Percentiles rank a stretch among this genome's conserved stretches.
Conservation (phyloP, 257 asterid species). For the Solanum peruvianum region DNA sequence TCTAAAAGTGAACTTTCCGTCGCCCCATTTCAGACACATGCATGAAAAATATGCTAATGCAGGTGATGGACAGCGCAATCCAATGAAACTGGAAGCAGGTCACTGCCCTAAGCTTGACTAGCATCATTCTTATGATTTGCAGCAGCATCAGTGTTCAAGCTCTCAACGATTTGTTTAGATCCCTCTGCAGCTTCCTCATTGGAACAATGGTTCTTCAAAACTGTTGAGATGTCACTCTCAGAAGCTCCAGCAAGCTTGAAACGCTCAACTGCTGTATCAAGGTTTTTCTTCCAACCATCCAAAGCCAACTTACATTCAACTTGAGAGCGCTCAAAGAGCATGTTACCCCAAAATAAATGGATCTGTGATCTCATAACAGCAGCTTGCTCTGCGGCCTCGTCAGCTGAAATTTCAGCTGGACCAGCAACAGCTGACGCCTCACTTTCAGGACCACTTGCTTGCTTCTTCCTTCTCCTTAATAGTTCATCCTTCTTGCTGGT, state of each 20-base stretch:
- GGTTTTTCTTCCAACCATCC: slow-evolving; percentile 74
- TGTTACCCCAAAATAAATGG: slow-evolving; percentile 90
- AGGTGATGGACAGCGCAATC: background rate
- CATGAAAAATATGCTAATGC: background rate
- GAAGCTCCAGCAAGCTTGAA: slow-evolving; percentile 96
- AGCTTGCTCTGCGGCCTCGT: slow-evolving; percentile 79
- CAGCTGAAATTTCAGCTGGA: slow-evolving; percentile 46
- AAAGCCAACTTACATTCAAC: slow-evolving; percentile 64
- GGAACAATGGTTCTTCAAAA: slow-evolving; percentile 70
- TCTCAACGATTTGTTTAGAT: slow-evolving; percentile 24
- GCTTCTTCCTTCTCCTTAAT: slow-evolving; percentile 51
- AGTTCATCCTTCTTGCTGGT: slow-evolving; percentile 59
- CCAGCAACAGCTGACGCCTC: slow-evolving; percentile 24
- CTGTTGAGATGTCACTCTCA: slow-evolving; percentile 69
- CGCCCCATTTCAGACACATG: background rate
- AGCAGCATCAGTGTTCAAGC: slow-evolving; percentile 4
- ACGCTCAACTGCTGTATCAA: slow-evolving; percentile 66
- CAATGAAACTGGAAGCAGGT: background rate
- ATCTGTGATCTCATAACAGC: slow-evolving; percentile 90
- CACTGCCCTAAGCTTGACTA: background rate
- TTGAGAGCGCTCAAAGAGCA: slow-evolving; percentile 91
- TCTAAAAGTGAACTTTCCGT: background rate
- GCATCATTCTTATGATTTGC: slow-evolving; percentile 3
- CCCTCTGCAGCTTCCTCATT: slow-evolving; percentile 40
- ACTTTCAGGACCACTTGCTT: slow-evolving; percentile 34